Evolutionary conservation across 139 green algal species (phyloP).

Genomic region (Mesostigma viride): DNA sequence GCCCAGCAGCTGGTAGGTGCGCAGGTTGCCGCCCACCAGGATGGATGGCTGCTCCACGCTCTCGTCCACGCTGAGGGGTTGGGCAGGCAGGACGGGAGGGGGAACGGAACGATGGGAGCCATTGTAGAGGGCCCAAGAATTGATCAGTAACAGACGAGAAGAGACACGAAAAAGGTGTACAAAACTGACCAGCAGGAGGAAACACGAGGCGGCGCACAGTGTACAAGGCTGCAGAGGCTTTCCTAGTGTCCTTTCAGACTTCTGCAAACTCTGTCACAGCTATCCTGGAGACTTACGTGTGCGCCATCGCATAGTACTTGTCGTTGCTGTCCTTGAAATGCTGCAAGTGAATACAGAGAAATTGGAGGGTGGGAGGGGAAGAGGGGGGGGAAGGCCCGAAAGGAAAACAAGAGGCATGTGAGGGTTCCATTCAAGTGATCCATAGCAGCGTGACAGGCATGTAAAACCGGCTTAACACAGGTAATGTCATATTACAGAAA

Average conservation of each 20-base stretch:
- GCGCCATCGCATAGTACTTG: conserved; percentile 22
- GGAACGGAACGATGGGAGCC: neutral
- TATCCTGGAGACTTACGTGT: conserved; percentile 22
- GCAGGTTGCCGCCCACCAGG: conserved; percentile 36
- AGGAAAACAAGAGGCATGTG: neutral
- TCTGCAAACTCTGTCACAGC: no score
- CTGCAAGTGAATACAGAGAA: conserved; percentile 15
- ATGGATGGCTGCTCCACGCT: conserved; percentile 34
- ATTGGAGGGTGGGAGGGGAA: neutral
- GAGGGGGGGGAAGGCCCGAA: neutral
- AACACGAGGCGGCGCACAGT: no score
- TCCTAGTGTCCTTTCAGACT: no score
- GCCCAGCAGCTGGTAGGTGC: conserved; percentile 61
- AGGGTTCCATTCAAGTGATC: neutral
- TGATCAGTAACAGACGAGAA: neutral
- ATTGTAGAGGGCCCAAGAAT: no score
- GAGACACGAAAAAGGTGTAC: no score
- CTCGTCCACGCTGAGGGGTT: conserved; percentile 33
- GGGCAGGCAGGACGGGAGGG: neutral
- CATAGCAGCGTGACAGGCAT: neutral
- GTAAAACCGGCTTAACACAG: neutral
- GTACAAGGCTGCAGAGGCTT: no score
- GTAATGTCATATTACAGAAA: neutral
- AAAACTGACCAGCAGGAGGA: no score
- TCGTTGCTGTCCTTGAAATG: conserved; percentile 26